Evolutionary conservation across 2,329 filamentous ascomycete genomes (phyloP).

Genomic region (Bipolaris oryzae): DNA sequence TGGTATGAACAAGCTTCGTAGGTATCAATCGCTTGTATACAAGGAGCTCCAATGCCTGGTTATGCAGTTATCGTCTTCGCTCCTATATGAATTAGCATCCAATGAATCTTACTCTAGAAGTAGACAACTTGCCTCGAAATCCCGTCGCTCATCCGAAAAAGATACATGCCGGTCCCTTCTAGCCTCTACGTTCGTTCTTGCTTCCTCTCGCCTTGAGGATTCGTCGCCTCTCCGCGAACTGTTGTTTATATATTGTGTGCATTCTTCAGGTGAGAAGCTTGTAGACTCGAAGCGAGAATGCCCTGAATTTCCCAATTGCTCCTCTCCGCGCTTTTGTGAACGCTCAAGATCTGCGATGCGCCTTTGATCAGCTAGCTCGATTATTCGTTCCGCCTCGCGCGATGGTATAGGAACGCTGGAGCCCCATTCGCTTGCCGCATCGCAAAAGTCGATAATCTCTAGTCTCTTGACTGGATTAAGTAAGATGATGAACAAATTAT

Average conservation of each 20-base stretch:
- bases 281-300: neutral
- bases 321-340: neutral
- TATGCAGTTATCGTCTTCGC: neutral
- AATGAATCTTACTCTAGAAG: neutral
- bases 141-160: neutral
- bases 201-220: neutral
- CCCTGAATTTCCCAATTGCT: neutral
- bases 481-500: neutral
- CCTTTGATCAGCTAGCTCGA: slow-evolving; percentile 25
- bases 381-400: slow-evolving; percentile 24
- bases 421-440: slow-evolving; percentile 37
- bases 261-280: neutral
- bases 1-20: neutral
- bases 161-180: neutral
- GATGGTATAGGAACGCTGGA: slow-evolving; percentile 31
- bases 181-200: neutral
- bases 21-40: neutral
- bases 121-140: neutral
- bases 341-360: slow-evolving; percentile 20
- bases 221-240: neutral
- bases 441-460: slow-evolving; percentile 33
- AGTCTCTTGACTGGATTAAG: slow-evolving; percentile 11
- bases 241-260: neutral
- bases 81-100: neutral
- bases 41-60: neutral